These are phyloP conservation scores for Lecanicillium sp. DNA, from an alignment of 2,329 filamentous ascomycete genomes.

Conservation along the genomic window DNA sequence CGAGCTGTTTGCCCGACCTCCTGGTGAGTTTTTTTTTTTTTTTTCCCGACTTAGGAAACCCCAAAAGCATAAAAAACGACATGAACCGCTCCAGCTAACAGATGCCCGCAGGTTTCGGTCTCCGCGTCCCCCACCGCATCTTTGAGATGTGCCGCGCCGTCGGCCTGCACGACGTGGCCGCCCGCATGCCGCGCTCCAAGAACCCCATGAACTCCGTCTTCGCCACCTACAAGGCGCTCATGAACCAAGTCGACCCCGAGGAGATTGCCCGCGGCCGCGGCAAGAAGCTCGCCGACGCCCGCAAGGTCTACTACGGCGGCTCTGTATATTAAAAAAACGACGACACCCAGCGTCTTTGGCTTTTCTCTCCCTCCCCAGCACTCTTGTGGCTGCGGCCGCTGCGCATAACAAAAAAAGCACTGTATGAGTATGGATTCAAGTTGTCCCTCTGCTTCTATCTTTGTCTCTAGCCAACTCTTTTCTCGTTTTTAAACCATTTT, in stretches of 20 bases:
- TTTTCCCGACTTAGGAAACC: background rate
- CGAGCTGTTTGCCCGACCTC: slow-evolving; percentile 73
- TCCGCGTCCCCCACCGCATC: slow-evolving; percentile 84
- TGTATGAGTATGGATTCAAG: no score
- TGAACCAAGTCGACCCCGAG: slow-evolving; percentile 79
- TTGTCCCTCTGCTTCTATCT: no score
- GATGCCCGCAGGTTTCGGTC: slow-evolving; percentile 68
- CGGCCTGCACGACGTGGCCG: slow-evolving; percentile 82
- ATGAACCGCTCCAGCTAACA: slow-evolving; percentile 10
- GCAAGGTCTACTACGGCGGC: slow-evolving; percentile 95
- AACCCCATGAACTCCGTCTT: slow-evolving; percentile 99
- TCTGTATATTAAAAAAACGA: slow-evolving; percentile 49
- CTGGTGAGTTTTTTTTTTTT: slow-evolving; percentile 56
- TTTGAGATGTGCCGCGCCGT: slow-evolving; percentile 88
- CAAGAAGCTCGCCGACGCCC: slow-evolving; percentile 91
- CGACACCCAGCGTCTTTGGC: no score
- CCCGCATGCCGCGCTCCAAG: slow-evolving; percentile 73
- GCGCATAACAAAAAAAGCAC: no score
- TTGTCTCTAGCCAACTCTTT: no score
- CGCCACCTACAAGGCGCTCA: slow-evolving; percentile 76
- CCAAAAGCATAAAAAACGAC: background rate
- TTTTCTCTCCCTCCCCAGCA: no score
- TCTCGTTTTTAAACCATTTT: no score
- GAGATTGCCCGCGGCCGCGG: slow-evolving; percentile 83
- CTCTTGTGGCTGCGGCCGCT: no score